A percentile compares a stretch with the other conserved stretches of the same genome.
These are phyloP conservation scores for Pneumocystis jirovecii DNA, from an alignment of 1,139 yeast species.

Conservation along the genomic window DNA sequence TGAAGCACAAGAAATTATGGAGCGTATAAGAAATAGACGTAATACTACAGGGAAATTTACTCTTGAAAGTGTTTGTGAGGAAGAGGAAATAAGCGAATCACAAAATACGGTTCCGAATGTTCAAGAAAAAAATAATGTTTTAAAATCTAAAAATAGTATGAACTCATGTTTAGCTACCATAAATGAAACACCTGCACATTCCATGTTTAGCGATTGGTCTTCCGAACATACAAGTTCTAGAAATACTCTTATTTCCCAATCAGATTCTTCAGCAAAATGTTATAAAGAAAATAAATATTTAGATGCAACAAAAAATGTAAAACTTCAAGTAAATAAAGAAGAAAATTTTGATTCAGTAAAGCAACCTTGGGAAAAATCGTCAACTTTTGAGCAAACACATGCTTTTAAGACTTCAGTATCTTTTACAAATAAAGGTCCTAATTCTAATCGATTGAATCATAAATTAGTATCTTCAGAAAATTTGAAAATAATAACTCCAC, in stretches of 20 bases:
- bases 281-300: background rate
- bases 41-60: conserved; percentile 8
- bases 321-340: background rate
- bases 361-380: background rate
- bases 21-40: conserved; percentile 8
- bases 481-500: background rate
- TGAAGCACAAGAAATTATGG: conserved; percentile 12
- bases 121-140: conserved; percentile 1
- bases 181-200: background rate
- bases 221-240: background rate
- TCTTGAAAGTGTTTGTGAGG: conserved; percentile 9
- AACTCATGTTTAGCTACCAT: background rate
- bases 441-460: background rate
- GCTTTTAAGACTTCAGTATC: background rate
- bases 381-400: background rate
- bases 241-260: background rate
- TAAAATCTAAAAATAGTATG: conserved; percentile 6
- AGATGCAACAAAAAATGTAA: background rate
- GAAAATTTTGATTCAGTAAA: background rate
- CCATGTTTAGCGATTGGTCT: conserved; percentile 1
- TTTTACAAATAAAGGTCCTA: background rate
- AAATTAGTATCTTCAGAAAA: background rate
- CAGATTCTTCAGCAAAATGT: background rate
- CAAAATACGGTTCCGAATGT: conserved; percentile 1
- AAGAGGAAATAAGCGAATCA: conserved; percentile 1